phyloP scores from a whole-genome alignment of 1,139 yeast genomes.

The Magnusiomyces clavatus region DNA sequence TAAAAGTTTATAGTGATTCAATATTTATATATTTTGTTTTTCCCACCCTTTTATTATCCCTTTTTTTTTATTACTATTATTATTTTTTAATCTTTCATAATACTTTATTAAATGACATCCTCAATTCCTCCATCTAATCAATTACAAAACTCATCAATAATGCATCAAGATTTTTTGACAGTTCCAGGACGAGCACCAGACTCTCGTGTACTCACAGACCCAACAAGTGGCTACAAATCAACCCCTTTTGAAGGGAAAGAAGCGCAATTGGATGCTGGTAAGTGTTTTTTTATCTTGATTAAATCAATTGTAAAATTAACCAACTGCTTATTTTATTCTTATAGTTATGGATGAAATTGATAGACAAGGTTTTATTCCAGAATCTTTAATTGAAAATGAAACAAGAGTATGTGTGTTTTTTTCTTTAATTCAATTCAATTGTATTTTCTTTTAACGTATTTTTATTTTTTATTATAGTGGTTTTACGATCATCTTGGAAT shows the following conservation, averaged over 20 bases:
- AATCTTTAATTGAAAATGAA: conserved; percentile 73
- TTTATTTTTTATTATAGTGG: conserved; percentile 40
- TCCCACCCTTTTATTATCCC: background rate
- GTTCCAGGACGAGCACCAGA: conserved; percentile 10
- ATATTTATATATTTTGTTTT: background rate
- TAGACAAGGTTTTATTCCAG: conserved; percentile 83
- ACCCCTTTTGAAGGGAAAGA: conserved; percentile 75
- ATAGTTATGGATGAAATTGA: conserved; percentile 76
- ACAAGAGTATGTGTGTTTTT: conserved; percentile 39
- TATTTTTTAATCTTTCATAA: background rate
- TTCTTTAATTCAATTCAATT: background rate
- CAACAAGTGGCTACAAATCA: conserved; percentile 54
- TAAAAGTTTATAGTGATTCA: background rate
- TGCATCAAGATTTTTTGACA: background rate
- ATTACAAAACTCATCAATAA: background rate
- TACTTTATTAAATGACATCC: background rate
- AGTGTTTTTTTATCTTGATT: conserved; percentile 8
- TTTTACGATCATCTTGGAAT: conserved; percentile 83
- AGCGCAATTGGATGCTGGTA: conserved; percentile 58
- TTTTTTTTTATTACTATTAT: background rate
- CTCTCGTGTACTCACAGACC: conserved; percentile 10
- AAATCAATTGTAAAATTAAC: background rate
- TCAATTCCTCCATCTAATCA: background rate
- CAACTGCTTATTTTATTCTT: background rate
- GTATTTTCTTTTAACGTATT: background rate